phyloP scores from a whole-genome alignment of 179 eudicot species.

The Corrigiola litoralis region DNA sequence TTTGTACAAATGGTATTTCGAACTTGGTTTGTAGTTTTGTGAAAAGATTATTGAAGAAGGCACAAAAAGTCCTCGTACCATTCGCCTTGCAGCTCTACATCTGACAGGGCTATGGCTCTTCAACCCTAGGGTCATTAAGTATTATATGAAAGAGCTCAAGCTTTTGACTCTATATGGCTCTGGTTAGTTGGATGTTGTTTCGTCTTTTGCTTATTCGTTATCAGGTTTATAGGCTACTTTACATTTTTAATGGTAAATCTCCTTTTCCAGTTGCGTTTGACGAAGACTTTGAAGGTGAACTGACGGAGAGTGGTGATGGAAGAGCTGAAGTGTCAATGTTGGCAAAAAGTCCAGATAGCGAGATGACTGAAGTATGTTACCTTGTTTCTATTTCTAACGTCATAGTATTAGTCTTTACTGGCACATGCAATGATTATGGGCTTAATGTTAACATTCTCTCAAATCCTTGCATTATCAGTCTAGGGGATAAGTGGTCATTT shows the following conservation, averaged over 20 bases:
- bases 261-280: constrained; percentile 80
- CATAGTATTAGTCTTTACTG: neutral
- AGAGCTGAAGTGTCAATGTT: constrained; percentile 75
- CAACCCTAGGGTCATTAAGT: constrained; percentile 57
- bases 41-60: constrained; percentile 93
- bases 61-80: constrained; percentile 91
- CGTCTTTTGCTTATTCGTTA: neutral
- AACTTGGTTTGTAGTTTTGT: constrained; percentile 53
- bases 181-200: constrained; percentile 41
- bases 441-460: neutral
- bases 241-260: neutral
- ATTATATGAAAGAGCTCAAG: constrained; percentile 82
- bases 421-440: neutral
- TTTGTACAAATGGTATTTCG: too few species aligned
- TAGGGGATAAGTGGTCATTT: too few species aligned
- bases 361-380: constrained; percentile 63
- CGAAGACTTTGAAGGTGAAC: constrained; percentile 95
- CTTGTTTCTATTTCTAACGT: neutral
- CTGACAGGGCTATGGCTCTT: constrained; percentile 82
- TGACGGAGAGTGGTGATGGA: constrained; percentile 75
- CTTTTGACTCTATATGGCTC: constrained; percentile 85
- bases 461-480: neutral
- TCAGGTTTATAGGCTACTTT: neutral
- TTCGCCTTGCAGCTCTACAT: constrained; percentile 94
- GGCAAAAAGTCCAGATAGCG: constrained; percentile 65